These are phyloP conservation scores for Coriolopsis trogii DNA, from an alignment of 1,284 basidiomycete genomes.

Conservation along the genomic window DNA sequence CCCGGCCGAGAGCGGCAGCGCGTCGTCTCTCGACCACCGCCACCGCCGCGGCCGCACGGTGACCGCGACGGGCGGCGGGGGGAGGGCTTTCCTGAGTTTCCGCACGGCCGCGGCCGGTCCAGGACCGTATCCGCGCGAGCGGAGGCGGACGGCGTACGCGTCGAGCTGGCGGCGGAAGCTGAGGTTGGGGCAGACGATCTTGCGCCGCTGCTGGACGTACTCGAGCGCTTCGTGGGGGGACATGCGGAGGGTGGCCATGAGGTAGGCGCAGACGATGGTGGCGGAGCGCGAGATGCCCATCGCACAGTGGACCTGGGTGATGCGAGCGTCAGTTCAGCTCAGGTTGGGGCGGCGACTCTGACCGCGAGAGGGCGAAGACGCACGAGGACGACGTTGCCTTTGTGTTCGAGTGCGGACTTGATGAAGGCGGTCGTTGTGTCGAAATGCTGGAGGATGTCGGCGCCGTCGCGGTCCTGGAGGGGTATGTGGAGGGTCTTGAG, in stretches of 20 bases:
- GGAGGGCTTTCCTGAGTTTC: conserved; percentile 10
- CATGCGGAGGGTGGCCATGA: conserved; percentile 44
- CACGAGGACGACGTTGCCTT: conserved; percentile 62
- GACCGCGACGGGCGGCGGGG: too few species aligned
- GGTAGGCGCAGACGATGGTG: conserved; percentile 56
- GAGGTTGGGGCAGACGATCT: conserved; percentile 38
- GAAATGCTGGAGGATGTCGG: conserved; percentile 39
- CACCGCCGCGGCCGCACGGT: too few species aligned
- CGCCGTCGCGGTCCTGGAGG: conserved; percentile 34
- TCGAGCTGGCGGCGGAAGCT: conserved; percentile 42
- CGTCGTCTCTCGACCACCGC: too few species aligned
- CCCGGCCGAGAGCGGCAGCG: too few species aligned
- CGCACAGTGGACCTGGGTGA: conserved; percentile 52
- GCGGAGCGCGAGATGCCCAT: conserved; percentile 57
- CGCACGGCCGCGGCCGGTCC: too few species aligned
- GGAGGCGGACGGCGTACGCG: conserved; percentile 30
- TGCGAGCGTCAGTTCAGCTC: conserved; percentile 7
- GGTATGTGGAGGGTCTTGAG: conserved; percentile 39
- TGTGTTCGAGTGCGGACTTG: conserved; percentile 40
- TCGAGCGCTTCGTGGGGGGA: conserved; percentile 35
- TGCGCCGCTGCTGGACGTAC: conserved; percentile 35
- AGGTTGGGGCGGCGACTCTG: neutral
- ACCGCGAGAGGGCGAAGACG: conserved; percentile 24
- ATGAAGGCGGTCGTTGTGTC: conserved; percentile 43
- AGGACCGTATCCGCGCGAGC: too few species aligned